Conservation (phyloP, 805 yeast species). For the Wickerhamiella allomyrinae region DNA sequence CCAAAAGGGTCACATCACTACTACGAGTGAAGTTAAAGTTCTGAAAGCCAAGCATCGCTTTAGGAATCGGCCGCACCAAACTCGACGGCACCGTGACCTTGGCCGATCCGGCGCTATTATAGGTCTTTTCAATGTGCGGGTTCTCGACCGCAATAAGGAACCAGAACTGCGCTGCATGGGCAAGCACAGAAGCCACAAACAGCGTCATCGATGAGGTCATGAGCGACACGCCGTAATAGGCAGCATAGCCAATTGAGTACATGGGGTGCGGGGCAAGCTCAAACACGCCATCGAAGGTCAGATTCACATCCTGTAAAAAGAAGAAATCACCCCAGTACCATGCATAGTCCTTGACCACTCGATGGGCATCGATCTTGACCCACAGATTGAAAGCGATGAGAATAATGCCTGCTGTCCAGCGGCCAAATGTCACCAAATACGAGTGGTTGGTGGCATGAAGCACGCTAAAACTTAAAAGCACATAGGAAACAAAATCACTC, state of each 20-base stretch:
- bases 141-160: conserved; percentile 64
- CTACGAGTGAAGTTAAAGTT: conserved; percentile 52
- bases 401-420: conserved; percentile 44
- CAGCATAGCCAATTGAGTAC: conserved; percentile 82
- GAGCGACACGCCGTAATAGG: conserved; percentile 72
- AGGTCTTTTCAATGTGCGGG: conserved; percentile 76
- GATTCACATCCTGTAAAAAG: conserved; percentile 54
- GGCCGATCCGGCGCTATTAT: conserved; percentile 12
- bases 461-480: conserved; percentile 30
- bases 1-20: conserved; percentile 36
- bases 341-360: conserved; percentile 78
- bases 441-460: conserved; percentile 9
- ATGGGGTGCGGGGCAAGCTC: conserved; percentile 86
- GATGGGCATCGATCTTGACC: conserved; percentile 79
- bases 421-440: conserved; percentile 33
- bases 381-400: conserved; percentile 62
- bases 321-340: conserved; percentile 96
- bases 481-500: conserved; percentile 70
- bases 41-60: conserved; percentile 38
- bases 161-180: conserved; percentile 64
- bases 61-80: conserved; percentile 6
- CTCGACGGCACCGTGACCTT: background rate
- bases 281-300: conserved; percentile 78
- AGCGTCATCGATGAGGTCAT: conserved; percentile 62
- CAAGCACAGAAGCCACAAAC: conserved; percentile 51